Percentiles rank a stretch among this genome's conserved stretches.
Conservation (phyloP, 192 early-diverging fungal genomes). For the Allomyces javanicus region DNA sequence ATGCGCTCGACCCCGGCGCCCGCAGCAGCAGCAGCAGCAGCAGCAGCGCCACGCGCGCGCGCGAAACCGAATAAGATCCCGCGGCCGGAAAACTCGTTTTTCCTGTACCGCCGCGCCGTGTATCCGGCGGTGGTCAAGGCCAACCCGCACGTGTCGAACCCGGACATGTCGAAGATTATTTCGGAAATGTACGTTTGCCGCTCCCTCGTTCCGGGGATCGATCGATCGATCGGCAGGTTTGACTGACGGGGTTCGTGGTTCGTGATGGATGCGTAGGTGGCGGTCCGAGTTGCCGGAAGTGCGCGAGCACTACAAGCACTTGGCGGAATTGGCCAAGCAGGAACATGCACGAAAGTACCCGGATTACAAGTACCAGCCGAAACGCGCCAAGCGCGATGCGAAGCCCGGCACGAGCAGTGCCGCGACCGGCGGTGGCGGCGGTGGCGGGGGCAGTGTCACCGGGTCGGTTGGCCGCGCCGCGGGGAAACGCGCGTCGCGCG, state of each 20-base stretch:
- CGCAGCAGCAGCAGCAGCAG: too few relatives aligned
- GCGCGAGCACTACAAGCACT: slow-evolving; percentile 26
- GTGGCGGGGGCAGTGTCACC: too few relatives aligned
- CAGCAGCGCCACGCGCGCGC: background rate
- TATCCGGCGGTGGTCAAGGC: slow-evolving; percentile 26
- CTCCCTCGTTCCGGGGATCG: too few relatives aligned
- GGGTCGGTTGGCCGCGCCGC: too few relatives aligned
- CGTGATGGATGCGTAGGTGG: slow-evolving; percentile 11
- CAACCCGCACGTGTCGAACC: slow-evolving; percentile 28
- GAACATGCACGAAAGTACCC: slow-evolving; percentile 29
- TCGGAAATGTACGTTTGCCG: slow-evolving; percentile 15
- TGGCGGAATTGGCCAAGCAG: slow-evolving; percentile 26
- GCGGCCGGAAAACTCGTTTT: slow-evolving; percentile 28
- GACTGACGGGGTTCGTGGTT: too few relatives aligned
- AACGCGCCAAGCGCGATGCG: too few relatives aligned
- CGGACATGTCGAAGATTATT: slow-evolving; percentile 31
- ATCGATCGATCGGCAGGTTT: too few relatives aligned
- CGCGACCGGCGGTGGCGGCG: too few relatives aligned
- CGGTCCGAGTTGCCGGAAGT: slow-evolving; percentile 19
- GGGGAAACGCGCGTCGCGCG: too few relatives aligned
- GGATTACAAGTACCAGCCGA: slow-evolving; percentile 32
- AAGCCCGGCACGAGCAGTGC: too few relatives aligned
- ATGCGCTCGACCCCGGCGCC: too few relatives aligned
- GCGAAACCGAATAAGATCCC: slow-evolving; percentile 3
- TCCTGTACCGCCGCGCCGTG: slow-evolving; percentile 31